Base-by-base conservation (phyloP, 106 monocot genomes). In the Allium cepa region DNA sequence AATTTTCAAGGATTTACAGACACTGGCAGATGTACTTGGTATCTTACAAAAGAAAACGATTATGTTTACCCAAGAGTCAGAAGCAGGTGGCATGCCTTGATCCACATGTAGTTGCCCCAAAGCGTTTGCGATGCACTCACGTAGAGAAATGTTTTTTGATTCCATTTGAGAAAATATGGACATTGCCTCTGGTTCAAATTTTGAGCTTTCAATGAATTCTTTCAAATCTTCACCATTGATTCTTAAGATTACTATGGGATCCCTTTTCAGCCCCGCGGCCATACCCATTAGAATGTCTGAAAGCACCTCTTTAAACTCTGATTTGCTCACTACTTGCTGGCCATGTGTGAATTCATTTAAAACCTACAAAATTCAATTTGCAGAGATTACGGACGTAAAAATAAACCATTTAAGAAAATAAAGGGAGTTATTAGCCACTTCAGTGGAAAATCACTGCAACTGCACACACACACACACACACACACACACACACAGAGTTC, bases 241-340 rank as follows among this genome's bases (percentile, higher is more conserved):
- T 69, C 93, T 84, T 70, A 99, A 72, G 53, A 99, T 99, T 22
- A 93, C 92, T 52, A 99, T 81, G 7, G 90, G 87, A 69, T 93
- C 83, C 73, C 90, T 83, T 69, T 90, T 87, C n/a, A 99, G 87
- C n/a, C 93, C 93, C 9, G 84, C 90, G 2, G 92, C 99, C 87
- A 99, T 83, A 18, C 90, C 90, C 74, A 99, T 53, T 14, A 99
- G 67, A 49, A 99, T 83, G 71, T 93, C 93, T 1, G 87, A 87
- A 4, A 93, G 76, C 15, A 92, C 97, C 59, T 79, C 81, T 73
- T 89, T 82, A 67, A 99, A 99, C 75, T 93, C 84, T 12, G 72
- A 77, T 73, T 87, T 93, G 82, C 81, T 93, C 79, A 93, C 90
- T 64, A 77, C 68, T 70, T 87, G 73, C 72, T 86, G 83, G 11